A percentile compares a stretch with the other conserved stretches of the same genome.
Evolutionary conservation across 495 filamentous ascomycete genomes (phyloP).

Genomic region (Aspergillus taichungensis): DNA sequence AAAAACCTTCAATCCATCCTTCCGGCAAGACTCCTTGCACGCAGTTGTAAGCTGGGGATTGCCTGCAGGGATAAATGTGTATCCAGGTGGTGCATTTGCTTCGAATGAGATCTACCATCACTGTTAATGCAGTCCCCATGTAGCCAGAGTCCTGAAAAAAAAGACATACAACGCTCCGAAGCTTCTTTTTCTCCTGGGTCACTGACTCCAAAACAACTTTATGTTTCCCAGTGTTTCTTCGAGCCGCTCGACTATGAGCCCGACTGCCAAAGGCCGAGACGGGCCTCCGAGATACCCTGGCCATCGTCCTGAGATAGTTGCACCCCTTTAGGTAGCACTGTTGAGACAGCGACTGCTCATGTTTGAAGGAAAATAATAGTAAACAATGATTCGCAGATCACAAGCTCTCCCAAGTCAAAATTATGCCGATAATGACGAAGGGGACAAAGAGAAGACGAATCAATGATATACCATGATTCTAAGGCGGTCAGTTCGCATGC

Average conservation of each 20-base stretch:
- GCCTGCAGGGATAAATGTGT: slow-evolving; percentile 75
- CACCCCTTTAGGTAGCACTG: too few species aligned
- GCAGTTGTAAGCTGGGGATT: slow-evolving; percentile 62
- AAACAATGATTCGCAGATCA: background rate
- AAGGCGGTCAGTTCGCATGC: too few species aligned
- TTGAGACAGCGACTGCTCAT: background rate
- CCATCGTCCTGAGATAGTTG: slow-evolving; percentile 22
- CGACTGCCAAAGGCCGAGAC: slow-evolving; percentile 26
- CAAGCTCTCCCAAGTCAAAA: too few species aligned
- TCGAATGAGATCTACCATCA: slow-evolving; percentile 38
- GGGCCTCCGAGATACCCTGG: slow-evolving; percentile 27
- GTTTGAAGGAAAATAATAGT: too few species aligned
- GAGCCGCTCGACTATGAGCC: slow-evolving; percentile 21
- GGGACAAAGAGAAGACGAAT: background rate
- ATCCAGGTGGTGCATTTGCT: slow-evolving; percentile 60
- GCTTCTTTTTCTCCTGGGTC: slow-evolving; percentile 51
- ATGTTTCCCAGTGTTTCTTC: slow-evolving; percentile 38
- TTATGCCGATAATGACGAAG: too few species aligned
- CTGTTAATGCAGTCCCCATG: slow-evolving; percentile 14
- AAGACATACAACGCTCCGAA: slow-evolving; percentile 46
- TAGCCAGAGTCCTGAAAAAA: background rate
- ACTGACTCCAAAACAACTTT: slow-evolving; percentile 52
- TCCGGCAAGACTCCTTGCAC: slow-evolving; percentile 74
- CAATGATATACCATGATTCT: too few species aligned
- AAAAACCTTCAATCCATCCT: slow-evolving; percentile 56